These are phyloP conservation scores for Mangifera indica DNA, from an alignment of 345 rosid genomes.

Conservation along the genomic window DNA sequence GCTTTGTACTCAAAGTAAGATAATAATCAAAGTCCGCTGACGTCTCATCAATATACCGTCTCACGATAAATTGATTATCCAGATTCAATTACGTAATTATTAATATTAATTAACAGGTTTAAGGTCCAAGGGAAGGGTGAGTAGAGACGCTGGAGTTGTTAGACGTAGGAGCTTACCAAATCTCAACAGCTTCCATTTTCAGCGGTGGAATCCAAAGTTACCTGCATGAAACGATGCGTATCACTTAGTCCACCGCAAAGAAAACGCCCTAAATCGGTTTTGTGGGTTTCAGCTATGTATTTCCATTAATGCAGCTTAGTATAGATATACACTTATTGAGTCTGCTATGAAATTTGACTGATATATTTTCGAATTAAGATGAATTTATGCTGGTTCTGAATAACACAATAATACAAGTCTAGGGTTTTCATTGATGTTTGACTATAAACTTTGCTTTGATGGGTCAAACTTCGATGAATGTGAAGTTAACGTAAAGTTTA, in stretches of 20 bases:
- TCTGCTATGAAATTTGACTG: too few relatives aligned
- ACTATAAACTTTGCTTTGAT: too few relatives aligned
- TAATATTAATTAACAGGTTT: not conserved
- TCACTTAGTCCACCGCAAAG: not conserved
- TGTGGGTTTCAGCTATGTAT: too few relatives aligned
- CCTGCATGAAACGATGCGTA: slow-evolving; percentile 10
- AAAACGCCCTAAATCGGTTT: too few relatives aligned
- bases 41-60: slow-evolving; percentile 8
- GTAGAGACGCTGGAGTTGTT: slow-evolving; percentile 1
- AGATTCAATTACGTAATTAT: not conserved
- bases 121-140: not conserved
- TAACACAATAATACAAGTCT: too few relatives aligned
- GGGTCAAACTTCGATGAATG: too few relatives aligned
- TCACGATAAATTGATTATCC: slow-evolving; percentile 6
- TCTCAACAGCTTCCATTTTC: slow-evolving; percentile 21
- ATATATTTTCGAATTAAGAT: too few relatives aligned
- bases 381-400: too few relatives aligned
- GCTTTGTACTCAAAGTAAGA: slow-evolving; percentile 14
- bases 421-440: too few relatives aligned
- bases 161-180: slow-evolving; percentile 19
- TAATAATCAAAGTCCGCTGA: not conserved
- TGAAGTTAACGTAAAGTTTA: too few relatives aligned
- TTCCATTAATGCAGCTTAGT: too few relatives aligned
- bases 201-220: slow-evolving; percentile 25
- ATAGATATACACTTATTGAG: too few relatives aligned